A percentile compares a stretch with the other conserved stretches of the same genome.
These are phyloP conservation scores for Sphagnum magellanicum DNA, from an alignment of 228 moss, liverwort and hornwort species.

Conservation along the genomic window DNA sequence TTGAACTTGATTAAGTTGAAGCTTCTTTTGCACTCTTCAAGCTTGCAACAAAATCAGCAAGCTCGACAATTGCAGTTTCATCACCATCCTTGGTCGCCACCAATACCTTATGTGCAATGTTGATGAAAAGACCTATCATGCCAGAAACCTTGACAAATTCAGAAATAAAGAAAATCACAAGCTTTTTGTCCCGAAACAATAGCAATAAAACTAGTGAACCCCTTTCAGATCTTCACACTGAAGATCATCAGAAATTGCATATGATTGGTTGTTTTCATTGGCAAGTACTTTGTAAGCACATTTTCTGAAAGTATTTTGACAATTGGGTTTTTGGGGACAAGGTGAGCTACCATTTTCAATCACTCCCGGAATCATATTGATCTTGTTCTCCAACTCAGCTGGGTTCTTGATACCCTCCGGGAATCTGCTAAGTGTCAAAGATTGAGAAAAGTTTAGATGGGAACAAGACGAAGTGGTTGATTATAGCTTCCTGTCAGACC, in stretches of 20 bases:
- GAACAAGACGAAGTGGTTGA: not conserved
- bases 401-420: conserved; percentile 67
- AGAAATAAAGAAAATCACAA: not conserved
- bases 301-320: not conserved
- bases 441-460: not conserved
- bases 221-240: not conserved
- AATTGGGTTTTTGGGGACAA: not conserved
- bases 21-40: conserved; percentile 48
- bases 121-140: conserved; percentile 55
- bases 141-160: not conserved
- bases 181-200: not conserved
- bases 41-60: conserved; percentile 71
- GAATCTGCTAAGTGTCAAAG: conserved; percentile 20
- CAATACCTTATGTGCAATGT: conserved; percentile 64
- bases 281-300: not conserved
- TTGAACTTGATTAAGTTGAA: conserved; percentile 15
- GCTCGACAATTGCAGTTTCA: conserved; percentile 68
- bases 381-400: conserved; percentile 56
- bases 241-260: not conserved
- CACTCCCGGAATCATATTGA: conserved; percentile 90
- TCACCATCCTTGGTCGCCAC: conserved; percentile 71
- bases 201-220: too few relatives aligned
- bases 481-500: not conserved
- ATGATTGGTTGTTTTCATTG: not conserved
- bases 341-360: conserved; percentile 58